A percentile compares a stretch with the other conserved stretches of the same genome.
Conservation (phyloP, 805 yeast species). For the Myxozyma vanderwaltii region DNA sequence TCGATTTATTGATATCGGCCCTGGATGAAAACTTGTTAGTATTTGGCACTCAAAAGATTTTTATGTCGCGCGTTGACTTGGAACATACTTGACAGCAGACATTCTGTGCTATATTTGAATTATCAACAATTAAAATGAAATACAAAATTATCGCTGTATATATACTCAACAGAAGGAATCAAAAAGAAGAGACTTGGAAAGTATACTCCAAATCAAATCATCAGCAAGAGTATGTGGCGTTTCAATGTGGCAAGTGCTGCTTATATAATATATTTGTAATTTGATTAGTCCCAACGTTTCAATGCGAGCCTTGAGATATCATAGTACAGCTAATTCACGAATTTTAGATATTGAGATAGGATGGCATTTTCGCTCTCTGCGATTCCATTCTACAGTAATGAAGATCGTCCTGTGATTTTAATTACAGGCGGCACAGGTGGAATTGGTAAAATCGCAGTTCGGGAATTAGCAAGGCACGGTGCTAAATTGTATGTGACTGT, state of each 20-base stretch:
- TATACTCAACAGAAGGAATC: no score
- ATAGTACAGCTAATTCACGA: no score
- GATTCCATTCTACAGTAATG: conserved; percentile 7
- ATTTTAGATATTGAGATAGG: neutral
- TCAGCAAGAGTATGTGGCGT: conserved; percentile 2
- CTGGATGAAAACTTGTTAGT: conserved; percentile 23
- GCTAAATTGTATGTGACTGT: conserved; percentile 28
- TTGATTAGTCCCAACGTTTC: no score
- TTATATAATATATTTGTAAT: no score
- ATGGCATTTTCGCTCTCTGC: conserved; percentile 4
- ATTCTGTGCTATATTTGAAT: no score
- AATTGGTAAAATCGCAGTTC: conserved; percentile 29
- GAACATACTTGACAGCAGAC: conserved; percentile 16
- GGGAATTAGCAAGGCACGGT: conserved; percentile 27
- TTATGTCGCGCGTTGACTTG: no score
- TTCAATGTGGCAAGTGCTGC: no score
- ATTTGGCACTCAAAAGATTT: neutral
- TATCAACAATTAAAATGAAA: no score
- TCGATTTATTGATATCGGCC: conserved; percentile 42
- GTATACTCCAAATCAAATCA: neutral
- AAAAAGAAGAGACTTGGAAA: neutral
- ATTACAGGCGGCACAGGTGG: conserved; percentile 33
- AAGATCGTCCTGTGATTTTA: conserved; percentile 7
- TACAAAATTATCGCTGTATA: neutral
- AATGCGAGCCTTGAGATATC: no score